These are phyloP conservation scores for Monosporascus cannonballus DNA, from an alignment of 2,329 filamentous ascomycete species.

Conservation along the genomic window DNA sequence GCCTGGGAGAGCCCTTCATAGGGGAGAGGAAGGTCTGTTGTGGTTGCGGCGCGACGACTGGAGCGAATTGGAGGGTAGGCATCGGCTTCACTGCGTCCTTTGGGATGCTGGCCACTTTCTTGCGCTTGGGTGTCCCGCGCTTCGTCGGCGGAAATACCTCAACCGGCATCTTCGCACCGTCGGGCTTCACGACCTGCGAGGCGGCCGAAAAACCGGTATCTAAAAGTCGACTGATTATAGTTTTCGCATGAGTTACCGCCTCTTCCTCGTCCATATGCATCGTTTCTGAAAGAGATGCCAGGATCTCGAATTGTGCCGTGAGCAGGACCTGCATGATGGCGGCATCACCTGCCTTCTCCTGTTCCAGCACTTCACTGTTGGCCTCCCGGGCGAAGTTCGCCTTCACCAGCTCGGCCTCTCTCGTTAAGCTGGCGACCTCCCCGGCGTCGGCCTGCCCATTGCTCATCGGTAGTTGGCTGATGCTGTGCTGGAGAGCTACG, in stretches of 20 bases:
- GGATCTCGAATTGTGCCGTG: conserved; percentile 85
- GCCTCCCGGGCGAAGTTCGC: conserved; percentile 76
- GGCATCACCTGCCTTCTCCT: conserved; percentile 76
- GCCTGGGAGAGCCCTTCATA: conserved; percentile 71
- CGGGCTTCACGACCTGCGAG: conserved; percentile 84
- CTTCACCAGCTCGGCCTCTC: conserved; percentile 83
- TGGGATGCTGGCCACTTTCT: conserved; percentile 41
- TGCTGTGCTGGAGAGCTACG: conserved; percentile 77
- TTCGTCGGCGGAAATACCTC: conserved; percentile 67
- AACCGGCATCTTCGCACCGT: conserved; percentile 57
- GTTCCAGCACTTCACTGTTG: conserved; percentile 69
- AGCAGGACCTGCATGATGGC: conserved; percentile 76
- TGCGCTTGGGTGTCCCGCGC: conserved; percentile 71
- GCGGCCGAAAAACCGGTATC: conserved; percentile 68
- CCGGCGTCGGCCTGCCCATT: conserved; percentile 57
- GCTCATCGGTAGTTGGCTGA: conserved; percentile 70
- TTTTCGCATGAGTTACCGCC: conserved; percentile 73
- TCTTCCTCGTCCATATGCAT: conserved; percentile 77
- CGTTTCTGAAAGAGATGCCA: conserved; percentile 76
- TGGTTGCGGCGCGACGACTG: conserved; percentile 21
- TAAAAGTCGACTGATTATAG: conserved; percentile 70
- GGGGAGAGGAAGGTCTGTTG: conserved; percentile 52
- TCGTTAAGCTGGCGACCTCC: conserved; percentile 65
- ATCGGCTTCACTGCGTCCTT: conserved; percentile 35
- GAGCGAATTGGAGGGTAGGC: conserved; percentile 35